A percentile compares a stretch with the other conserved stretches of the same genome.
These are phyloP conservation scores for Candida michaelii DNA, from an alignment of 805 yeast species.

Conservation along the genomic window DNA sequence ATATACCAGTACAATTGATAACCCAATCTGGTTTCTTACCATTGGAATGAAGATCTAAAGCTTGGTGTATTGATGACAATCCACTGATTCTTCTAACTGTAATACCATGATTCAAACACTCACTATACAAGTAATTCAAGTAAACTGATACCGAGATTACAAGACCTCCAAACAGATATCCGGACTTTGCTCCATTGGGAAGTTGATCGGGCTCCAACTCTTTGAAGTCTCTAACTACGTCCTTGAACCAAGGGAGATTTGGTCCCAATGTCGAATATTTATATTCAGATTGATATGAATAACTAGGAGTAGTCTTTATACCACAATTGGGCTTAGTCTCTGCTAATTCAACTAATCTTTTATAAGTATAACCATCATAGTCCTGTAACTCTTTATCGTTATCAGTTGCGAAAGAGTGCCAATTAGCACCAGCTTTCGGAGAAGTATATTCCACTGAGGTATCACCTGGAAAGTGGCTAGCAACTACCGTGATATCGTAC, in stretches of 20 bases:
- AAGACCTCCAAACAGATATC: conserved; percentile 51
- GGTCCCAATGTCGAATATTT: not conserved
- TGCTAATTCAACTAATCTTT: conserved; percentile 46
- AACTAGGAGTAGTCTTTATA: conserved; percentile 24
- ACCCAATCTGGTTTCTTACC: conserved; percentile 48
- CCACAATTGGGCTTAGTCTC: conserved; percentile 51
- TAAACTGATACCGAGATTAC: conserved; percentile 61
- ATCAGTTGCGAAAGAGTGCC: conserved; percentile 57
- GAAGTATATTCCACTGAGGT: conserved; percentile 51
- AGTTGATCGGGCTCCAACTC: conserved; percentile 34
- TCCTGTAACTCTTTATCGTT: conserved; percentile 39
- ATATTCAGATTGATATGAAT: conserved; percentile 6
- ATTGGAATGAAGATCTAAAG: conserved; percentile 39
- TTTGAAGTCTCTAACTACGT: conserved; percentile 41
- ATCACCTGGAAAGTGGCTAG: conserved; percentile 56
- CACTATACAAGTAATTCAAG: conserved; percentile 49
- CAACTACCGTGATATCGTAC: conserved; percentile 31
- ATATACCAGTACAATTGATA: conserved; percentile 58
- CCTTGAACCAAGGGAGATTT: conserved; percentile 47
- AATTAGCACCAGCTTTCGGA: conserved; percentile 73
- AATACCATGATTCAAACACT: conserved; percentile 49
- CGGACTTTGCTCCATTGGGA: conserved; percentile 43
- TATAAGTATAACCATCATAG: conserved; percentile 51
- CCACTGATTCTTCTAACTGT: conserved; percentile 39
- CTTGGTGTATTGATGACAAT: conserved; percentile 48